Base-by-base conservation (phyloP, 352 stramenopile genomes). In the Globisporangium paroecandrum region DNA sequence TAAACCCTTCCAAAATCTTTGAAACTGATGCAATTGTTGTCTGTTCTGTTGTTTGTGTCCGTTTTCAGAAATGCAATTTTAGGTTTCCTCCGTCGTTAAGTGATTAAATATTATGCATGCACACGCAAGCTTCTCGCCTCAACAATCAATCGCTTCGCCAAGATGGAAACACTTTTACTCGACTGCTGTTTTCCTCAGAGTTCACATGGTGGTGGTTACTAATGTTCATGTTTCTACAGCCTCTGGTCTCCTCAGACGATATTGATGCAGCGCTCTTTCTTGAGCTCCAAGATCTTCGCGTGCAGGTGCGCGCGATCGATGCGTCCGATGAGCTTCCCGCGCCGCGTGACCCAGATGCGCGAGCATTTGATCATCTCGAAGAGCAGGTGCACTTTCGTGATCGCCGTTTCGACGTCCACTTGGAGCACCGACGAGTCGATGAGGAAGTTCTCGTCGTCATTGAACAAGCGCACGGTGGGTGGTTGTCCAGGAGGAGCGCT, bases 341-440 rank as follows among this genome's bases (percentile, higher is more conserved):
- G 86, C 0, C 73, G 77, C 36, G 75, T 86, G 20, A 88, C 79
- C 68, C 81, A 89, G 43, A 89, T 77, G 60, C 75, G 75, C 36
- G 74, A 79, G 71, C 81, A 87, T 62, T 87, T 84, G 71, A 87
- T 80, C 81, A 89, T 87, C 69, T 91, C 82, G 59, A 93, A 91
- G 47, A 91, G 75, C 63, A 90, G 79, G 63, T 93, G 82, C 34
- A 89, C 74, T 15, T 79, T 85, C 64, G 89, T 75, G 60, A 90
- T 61, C 3, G 79, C 78, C 27, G 81, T 82, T 25, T 83, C 77
- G 4, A 69, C 71, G 65, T 86, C 79, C 18, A 88, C 78, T 67
- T 89, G 81, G 22, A 91, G 74, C 51, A 75, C 78, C 0, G 79
- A 80, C 29, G 79, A 75, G 71, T 87, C 79, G 36, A 89, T 77